Evolutionary conservation across 345 rosid species (phyloP).

Genomic region (Cardamine chenopodiifolia): DNA sequence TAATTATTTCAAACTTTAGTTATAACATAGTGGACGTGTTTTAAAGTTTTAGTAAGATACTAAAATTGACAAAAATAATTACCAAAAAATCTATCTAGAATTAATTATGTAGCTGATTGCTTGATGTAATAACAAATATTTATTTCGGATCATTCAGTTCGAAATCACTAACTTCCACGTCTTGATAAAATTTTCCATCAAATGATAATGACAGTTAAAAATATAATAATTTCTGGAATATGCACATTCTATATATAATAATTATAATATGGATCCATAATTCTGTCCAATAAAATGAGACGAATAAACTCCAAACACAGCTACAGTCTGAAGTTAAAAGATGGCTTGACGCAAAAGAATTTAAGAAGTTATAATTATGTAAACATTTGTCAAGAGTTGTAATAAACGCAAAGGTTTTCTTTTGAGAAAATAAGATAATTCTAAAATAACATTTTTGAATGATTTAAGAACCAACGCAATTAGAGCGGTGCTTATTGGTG

Average conservation of each 20-base stretch:
- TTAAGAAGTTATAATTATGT: background rate
- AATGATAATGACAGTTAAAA: slow-evolving; percentile 12
- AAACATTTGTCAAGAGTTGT: slow-evolving; percentile 13
- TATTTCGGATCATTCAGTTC: background rate
- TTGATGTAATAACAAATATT: background rate
- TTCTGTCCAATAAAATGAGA: background rate
- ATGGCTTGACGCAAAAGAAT: slow-evolving; percentile 4
- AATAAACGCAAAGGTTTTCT: slow-evolving; percentile 18
- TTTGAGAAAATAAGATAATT: background rate
- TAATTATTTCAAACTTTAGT: too few species aligned
- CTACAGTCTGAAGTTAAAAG: background rate
- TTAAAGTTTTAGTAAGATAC: background rate
- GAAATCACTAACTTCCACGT: slow-evolving; percentile 9
- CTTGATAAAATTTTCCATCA: background rate
- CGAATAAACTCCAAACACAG: background rate
- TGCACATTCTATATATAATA: too few species aligned
- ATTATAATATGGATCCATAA: background rate
- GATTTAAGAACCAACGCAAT: slow-evolving; percentile 23
- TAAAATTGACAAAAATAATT: background rate
- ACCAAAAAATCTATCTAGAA: background rate
- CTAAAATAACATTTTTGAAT: background rate
- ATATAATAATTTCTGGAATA: too few species aligned
- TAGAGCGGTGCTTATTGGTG: slow-evolving; percentile 18
- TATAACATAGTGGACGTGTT: background rate
- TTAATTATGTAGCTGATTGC: background rate